Conservation (phyloP, 306 rosid genomes). For the Pachyrhizus erosus region DNA sequence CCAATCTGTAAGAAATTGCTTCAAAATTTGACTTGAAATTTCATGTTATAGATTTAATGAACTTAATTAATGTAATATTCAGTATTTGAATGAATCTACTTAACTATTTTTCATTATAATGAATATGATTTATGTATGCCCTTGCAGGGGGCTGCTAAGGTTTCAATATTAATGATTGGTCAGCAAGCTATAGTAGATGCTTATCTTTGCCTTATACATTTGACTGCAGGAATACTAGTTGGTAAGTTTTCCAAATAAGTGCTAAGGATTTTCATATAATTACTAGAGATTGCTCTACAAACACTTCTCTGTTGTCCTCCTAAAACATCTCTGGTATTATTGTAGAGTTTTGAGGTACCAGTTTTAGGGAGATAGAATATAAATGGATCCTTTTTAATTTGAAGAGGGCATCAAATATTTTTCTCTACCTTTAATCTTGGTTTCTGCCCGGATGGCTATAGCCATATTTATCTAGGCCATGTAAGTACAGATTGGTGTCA, state of each 20-base stretch:
- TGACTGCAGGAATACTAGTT: slow-evolving; percentile 96
- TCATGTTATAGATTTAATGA: slow-evolving; percentile 27
- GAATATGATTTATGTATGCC: slow-evolving; percentile 29
- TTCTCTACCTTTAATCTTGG: no score
- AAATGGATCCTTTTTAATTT: not conserved
- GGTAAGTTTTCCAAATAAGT: slow-evolving; percentile 58
- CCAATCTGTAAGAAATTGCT: slow-evolving; percentile 77
- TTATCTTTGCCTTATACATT: slow-evolving; percentile 93
- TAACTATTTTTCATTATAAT: not conserved
- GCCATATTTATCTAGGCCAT: not conserved
- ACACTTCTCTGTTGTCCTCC: not conserved
- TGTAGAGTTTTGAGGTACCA: slow-evolving; percentile 22
- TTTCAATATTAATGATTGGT: slow-evolving; percentile 91
- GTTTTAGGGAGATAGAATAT: slow-evolving; percentile 22
- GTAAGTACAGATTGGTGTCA: not conserved
- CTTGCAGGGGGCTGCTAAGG: slow-evolving; percentile 97
- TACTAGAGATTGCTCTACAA: not conserved
- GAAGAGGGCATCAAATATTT: not conserved
- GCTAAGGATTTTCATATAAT: slow-evolving; percentile 9
- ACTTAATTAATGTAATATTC: slow-evolving; percentile 22
- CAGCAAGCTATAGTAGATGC: slow-evolving; percentile 99
- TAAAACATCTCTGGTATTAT: not conserved
- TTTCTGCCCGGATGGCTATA: not conserved
- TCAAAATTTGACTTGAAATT: slow-evolving; percentile 24
- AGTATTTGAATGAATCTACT: slow-evolving; percentile 21